These are phyloP conservation scores for Suhomyces bolitotheri DNA, from an alignment of 1,139 yeast genomes.

Conservation along the genomic window DNA sequence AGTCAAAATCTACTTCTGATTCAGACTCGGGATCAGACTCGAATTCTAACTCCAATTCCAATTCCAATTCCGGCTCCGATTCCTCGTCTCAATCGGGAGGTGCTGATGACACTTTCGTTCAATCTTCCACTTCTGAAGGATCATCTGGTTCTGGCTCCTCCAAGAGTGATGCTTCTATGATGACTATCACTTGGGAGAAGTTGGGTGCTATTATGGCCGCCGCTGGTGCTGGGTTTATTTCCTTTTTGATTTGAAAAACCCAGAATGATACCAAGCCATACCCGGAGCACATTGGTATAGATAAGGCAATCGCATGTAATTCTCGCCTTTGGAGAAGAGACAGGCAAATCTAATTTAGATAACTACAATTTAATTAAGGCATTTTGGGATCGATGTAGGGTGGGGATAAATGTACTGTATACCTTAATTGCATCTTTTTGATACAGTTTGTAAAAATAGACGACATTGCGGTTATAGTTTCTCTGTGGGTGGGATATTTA, in stretches of 20 bases:
- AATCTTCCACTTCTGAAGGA: conserved; percentile 2
- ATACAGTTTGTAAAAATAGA: too few species aligned
- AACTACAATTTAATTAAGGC: too few species aligned
- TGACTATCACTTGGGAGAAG: conserved; percentile 9
- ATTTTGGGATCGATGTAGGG: too few species aligned
- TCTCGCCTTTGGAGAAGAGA: too few species aligned
- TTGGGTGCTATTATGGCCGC: conserved; percentile 21
- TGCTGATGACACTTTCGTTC: conserved; percentile 15
- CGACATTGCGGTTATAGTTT: too few species aligned
- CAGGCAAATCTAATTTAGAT: too few species aligned
- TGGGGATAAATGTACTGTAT: too few species aligned
- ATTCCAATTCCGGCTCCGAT: conserved; percentile 1
- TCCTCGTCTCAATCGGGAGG: conserved; percentile 16
- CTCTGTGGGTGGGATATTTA: too few species aligned
- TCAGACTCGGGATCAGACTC: background rate
- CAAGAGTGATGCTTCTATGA: conserved; percentile 10
- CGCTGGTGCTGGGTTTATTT: conserved; percentile 23
- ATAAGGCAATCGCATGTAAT: too few species aligned
- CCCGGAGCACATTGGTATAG: too few species aligned
- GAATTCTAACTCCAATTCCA: conserved; percentile 7
- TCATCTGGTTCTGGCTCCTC: conserved; percentile 8
- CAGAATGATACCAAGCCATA: too few species aligned
- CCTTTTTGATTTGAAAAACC: conserved; percentile 19
- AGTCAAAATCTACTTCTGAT: conserved; percentile 9
- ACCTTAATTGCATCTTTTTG: too few species aligned